Conservation (phyloP, 108 stramenopile species). For the Ochromonas danica region DNA sequence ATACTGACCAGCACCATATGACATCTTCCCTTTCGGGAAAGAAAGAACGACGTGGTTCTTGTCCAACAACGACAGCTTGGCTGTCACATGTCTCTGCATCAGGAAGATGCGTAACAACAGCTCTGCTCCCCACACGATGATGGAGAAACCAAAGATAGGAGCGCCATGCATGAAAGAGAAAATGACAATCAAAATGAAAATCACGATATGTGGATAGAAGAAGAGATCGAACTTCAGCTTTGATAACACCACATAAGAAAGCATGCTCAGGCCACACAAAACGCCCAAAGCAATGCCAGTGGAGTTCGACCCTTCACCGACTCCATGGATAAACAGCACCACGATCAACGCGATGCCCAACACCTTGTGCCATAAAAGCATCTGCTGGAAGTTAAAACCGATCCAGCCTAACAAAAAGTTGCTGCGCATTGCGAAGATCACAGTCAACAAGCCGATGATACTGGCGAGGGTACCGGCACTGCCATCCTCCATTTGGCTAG, state of each 20-base stretch:
- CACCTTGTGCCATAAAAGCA: background rate
- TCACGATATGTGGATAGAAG: background rate
- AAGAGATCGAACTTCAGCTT: background rate
- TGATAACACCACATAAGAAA: background rate
- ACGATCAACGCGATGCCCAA: too few relatives aligned
- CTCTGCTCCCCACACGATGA: background rate
- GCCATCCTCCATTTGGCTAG: background rate
- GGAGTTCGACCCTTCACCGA: background rate
- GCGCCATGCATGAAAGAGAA: background rate
- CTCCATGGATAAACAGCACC: background rate
- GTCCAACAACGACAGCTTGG: background rate
- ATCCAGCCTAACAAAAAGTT: background rate
- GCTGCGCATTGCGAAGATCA: background rate
- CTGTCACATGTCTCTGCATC: background rate
- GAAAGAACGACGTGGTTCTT: background rate
- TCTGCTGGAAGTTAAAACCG: background rate
- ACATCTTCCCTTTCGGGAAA: background rate
- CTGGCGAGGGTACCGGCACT: background rate
- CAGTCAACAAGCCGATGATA: background rate
- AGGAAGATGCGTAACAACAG: background rate
- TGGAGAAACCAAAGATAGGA: background rate
- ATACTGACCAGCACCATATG: conserved; percentile 4
- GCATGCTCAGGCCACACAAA: background rate
- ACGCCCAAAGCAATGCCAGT: background rate
- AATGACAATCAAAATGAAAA: background rate